Evolutionary conservation across 306 rosid species (phyloP).

Genomic region (Senna tora): DNA sequence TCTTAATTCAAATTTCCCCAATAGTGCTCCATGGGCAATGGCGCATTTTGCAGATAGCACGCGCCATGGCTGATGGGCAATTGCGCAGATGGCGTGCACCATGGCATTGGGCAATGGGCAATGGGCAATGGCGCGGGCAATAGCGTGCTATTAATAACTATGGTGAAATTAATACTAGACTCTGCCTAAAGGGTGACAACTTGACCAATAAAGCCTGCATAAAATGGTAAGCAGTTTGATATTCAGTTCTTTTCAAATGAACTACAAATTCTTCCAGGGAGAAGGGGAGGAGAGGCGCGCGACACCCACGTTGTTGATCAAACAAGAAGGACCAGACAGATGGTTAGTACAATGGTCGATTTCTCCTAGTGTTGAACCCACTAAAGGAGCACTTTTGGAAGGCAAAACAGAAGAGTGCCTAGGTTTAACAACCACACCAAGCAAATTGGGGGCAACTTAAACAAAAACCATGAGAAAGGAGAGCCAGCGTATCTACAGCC

Average conservation of each 20-base stretch:
- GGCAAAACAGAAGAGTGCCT: conserved; percentile 3
- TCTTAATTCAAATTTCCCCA: no score
- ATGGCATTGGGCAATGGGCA: no score
- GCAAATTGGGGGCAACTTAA: not conserved
- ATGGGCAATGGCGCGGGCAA: no score
- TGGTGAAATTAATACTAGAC: not conserved
- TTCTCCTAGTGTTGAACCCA: not conserved
- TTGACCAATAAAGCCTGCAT: not conserved
- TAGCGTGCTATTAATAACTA: no score
- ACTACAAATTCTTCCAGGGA: not conserved
- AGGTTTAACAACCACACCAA: conserved; percentile 19
- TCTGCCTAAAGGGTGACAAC: not conserved
- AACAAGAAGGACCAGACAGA: not conserved
- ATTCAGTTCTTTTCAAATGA: not conserved
- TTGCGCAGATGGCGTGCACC: no score
- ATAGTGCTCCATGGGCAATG: no score
- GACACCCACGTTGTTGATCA: not conserved
- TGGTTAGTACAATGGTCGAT: not conserved
- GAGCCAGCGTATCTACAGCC: conserved; percentile 19
- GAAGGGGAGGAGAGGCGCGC: no score
- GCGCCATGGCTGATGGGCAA: no score
- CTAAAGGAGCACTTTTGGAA: not conserved
- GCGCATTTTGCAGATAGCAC: no score
- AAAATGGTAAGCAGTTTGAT: conserved; percentile 1
- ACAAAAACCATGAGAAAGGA: conserved; percentile 7